Evolutionary conservation across 2,329 filamentous ascomycete species (phyloP).

Genomic region (Blumeriella jaapii): DNA sequence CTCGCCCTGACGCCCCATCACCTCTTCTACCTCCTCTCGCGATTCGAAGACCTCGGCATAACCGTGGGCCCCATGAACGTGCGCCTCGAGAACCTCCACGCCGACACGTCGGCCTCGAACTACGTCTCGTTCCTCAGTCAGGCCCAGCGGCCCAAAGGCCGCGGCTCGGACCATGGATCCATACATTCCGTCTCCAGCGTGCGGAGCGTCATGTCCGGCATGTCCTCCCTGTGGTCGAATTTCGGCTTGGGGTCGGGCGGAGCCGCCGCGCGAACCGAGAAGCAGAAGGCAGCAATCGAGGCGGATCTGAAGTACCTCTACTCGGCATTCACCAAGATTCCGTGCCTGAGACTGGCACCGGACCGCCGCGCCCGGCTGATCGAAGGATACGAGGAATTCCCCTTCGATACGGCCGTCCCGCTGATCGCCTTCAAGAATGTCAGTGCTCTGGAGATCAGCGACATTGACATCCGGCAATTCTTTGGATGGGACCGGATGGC

Average conservation of each 20-base stretch:
- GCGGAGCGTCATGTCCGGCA: constrained; percentile 92
- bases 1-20: constrained; percentile 91
- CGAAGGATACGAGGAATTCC: constrained; percentile 90
- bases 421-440: constrained; percentile 97
- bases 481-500: constrained; percentile 93
- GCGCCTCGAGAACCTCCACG: constrained; percentile 85
- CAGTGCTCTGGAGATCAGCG: constrained; percentile 84
- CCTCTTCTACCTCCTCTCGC: constrained; percentile 88
- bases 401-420: constrained; percentile 93
- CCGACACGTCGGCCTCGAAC: constrained; percentile 73
- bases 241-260: constrained; percentile 74
- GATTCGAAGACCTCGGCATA: constrained; percentile 87
- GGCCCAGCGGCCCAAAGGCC: constrained; percentile 67
- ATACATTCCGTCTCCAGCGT: constrained; percentile 95
- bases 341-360: constrained; percentile 78
- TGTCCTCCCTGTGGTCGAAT: constrained; percentile 86
- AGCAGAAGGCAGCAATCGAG: constrained; percentile 75
- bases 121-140: constrained; percentile 93
- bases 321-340: constrained; percentile 97
- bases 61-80: constrained; percentile 93
- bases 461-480: constrained; percentile 93
- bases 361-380: constrained; percentile 88
- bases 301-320: constrained; percentile 92
- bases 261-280: constrained; percentile 72
- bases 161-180: constrained; percentile 71